Percentiles rank a stretch among this genome's conserved stretches.
phyloP scores from a whole-genome alignment of 495 filamentous ascomycete genomes.

The Extremus antarcticus region DNA sequence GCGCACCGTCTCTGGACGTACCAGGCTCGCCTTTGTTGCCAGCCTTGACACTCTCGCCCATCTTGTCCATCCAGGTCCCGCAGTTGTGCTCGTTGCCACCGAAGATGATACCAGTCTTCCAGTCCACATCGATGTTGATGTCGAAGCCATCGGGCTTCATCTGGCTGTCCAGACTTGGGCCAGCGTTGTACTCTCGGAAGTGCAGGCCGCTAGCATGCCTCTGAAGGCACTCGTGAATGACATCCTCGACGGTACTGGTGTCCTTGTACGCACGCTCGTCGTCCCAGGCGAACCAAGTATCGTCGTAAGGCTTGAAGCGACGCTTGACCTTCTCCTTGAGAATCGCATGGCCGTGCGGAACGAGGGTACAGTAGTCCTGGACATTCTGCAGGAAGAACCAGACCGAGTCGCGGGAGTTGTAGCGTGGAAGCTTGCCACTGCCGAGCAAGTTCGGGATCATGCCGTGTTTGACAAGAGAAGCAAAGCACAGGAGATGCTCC shows the following conservation, averaged over 20 bases:
- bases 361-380: slow-evolving; percentile 83
- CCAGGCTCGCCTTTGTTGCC: slow-evolving; percentile 90
- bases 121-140: slow-evolving; percentile 81
- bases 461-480: slow-evolving; percentile 92
- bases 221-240: slow-evolving; percentile 88
- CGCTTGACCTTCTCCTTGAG: slow-evolving; percentile 67
- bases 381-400: slow-evolving; percentile 97
- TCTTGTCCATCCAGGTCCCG: slow-evolving; percentile 99
- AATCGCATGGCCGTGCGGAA: slow-evolving; percentile 62
- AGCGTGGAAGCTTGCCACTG: slow-evolving; percentile 78
- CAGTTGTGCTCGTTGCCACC: slow-evolving; percentile 92
- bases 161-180: slow-evolving; percentile 73
- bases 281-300: slow-evolving; percentile 74
- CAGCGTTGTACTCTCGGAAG: slow-evolving; percentile 91
- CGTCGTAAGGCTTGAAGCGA: slow-evolving; percentile 90
- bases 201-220: slow-evolving; percentile 80
- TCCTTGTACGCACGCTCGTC: slow-evolving; percentile 80
- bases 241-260: slow-evolving; percentile 67
- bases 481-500: slow-evolving; percentile 92
- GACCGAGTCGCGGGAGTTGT: slow-evolving; percentile 90
- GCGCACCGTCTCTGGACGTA: slow-evolving; percentile 89
- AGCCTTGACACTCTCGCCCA: slow-evolving; percentile 92
- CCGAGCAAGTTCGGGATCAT: slow-evolving; percentile 95
- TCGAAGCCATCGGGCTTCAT: slow-evolving; percentile 91
- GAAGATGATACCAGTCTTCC: slow-evolving; percentile 84